These are phyloP conservation scores for Fennellomyces sp. DNA, from an alignment of 371 early-diverging fungal species.

Conservation along the genomic window DNA sequence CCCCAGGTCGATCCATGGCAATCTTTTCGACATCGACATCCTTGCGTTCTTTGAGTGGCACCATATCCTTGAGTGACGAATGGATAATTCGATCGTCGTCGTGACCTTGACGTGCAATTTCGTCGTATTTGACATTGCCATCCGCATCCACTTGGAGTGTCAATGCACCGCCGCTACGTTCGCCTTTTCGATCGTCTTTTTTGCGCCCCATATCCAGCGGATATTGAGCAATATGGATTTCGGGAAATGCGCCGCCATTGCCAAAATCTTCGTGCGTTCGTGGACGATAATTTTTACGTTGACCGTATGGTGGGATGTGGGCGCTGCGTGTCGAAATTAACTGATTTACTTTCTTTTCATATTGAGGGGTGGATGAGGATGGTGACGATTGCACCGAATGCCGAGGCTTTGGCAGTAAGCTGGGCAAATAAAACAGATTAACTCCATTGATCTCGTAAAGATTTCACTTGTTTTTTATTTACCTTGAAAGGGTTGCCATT, in stretches of 20 bases:
- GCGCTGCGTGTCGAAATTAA: slow-evolving; percentile 38
- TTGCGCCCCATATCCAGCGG: slow-evolving; percentile 93
- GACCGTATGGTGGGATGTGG: slow-evolving; percentile 79
- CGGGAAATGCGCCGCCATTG: slow-evolving; percentile 97
- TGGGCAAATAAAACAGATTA: slow-evolving; percentile 5
- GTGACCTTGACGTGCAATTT: slow-evolving; percentile 83
- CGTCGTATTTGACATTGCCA: slow-evolving; percentile 92
- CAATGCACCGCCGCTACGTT: slow-evolving; percentile 71
- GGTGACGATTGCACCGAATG: slow-evolving; percentile 22
- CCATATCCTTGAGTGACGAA: slow-evolving; percentile 80
- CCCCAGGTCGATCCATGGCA: slow-evolving; percentile 76
- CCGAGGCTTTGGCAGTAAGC: slow-evolving; percentile 52
- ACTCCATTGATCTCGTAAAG: background rate
- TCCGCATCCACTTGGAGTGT: slow-evolving; percentile 88
- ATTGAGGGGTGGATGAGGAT: slow-evolving; percentile 26
- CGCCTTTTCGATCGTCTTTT: slow-evolving; percentile 40
- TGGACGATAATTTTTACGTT: slow-evolving; percentile 80
- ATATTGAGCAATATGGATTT: slow-evolving; percentile 89
- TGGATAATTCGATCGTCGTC: slow-evolving; percentile 77
- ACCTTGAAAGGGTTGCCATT: slow-evolving; percentile 39
- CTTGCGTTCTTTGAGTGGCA: slow-evolving; percentile 74
- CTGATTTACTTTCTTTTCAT: slow-evolving; percentile 41
- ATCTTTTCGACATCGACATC: slow-evolving; percentile 75
- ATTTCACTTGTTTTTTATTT: background rate
- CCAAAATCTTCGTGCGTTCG: slow-evolving; percentile 88